Evolutionary conservation across 495 filamentous ascomycete genomes (phyloP).

Genomic region (Penicillium samsonianum): DNA sequence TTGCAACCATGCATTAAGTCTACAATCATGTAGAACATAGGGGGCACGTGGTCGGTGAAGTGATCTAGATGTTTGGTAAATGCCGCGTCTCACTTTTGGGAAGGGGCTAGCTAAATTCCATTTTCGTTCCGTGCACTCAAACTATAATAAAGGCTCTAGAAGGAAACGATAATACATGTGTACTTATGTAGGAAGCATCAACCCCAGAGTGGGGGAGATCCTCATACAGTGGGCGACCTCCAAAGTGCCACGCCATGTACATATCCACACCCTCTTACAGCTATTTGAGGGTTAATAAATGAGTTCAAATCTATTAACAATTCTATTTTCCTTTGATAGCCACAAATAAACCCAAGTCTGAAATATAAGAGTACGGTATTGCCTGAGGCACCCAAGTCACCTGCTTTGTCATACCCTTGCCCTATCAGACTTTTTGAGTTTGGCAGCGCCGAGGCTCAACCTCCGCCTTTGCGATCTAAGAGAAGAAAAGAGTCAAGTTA

Average conservation of each 20-base stretch:
- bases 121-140: not conserved
- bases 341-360: not conserved
- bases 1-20: not conserved
- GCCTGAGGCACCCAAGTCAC: slow-evolving; percentile 24
- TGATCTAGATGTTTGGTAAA: not conserved
- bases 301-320: not conserved
- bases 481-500: slow-evolving; percentile 7
- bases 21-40: not conserved
- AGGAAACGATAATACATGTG: not conserved
- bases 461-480: slow-evolving; percentile 16
- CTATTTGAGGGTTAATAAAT: not conserved
- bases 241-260: not conserved
- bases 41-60: not conserved
- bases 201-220: slow-evolving; percentile 9
- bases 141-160: not conserved
- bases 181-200: not conserved
- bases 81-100: not conserved
- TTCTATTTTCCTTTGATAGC: not conserved
- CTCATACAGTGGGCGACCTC: not conserved
- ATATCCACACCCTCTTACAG: not conserved
- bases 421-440: slow-evolving; percentile 23
- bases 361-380: not conserved
- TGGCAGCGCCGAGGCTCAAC: slow-evolving; percentile 24
- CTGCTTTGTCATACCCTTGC: slow-evolving; percentile 20
- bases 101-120: not conserved